Evolutionary conservation across 169 alveolate species (phyloP), one percentile per base, ranked within the genome.

Genomic region (Cryptosporidium parvum): DNA sequence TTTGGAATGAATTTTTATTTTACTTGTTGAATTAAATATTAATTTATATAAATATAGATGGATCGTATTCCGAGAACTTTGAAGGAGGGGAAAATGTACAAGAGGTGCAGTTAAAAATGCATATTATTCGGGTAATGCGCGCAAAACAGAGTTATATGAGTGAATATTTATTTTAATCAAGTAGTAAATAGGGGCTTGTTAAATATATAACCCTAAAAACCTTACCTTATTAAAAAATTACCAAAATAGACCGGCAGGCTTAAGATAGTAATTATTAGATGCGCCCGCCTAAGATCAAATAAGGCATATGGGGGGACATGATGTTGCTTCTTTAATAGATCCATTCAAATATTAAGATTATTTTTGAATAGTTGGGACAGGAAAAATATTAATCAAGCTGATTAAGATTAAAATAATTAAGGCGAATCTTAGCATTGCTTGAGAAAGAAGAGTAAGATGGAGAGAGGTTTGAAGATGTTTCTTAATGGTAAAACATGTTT

Each of bases 201-300:
- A 31, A 52, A 52, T 18, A n/a, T 23, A 9, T 56, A 8, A 26
- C 12, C 6, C n/a, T 26, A n/a, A 5, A 1, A 26, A 10, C 35
- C 26, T n/a, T 12, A 53, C 0, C 33, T 23, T 56, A n/a, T 56
- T 21, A 56, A 56, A 56, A 23, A 56, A 56, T 56, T 14, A 26
- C 12, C 21, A 9, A 12, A 53, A 56, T 56, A 65, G 72, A 65
- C 72, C 72, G 33, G 18, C 42, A 8, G 18, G 72, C 72, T 31
- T 33, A 59, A 1, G 86, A 69, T 45, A 0, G 6, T 9, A 73
- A 73, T 73, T 73, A 56, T 37, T 73, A 73, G 86, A 73, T 73
- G 86, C 21, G 35, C 86, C 86, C 86, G 86, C 86, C 86, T 37
- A 70, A 59, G 86, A 73, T 73, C 86, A 73, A 8, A 14, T 53